Conservation (phyloP, 2,329 filamentous ascomycete genomes). For the Penicillium sp. region DNA sequence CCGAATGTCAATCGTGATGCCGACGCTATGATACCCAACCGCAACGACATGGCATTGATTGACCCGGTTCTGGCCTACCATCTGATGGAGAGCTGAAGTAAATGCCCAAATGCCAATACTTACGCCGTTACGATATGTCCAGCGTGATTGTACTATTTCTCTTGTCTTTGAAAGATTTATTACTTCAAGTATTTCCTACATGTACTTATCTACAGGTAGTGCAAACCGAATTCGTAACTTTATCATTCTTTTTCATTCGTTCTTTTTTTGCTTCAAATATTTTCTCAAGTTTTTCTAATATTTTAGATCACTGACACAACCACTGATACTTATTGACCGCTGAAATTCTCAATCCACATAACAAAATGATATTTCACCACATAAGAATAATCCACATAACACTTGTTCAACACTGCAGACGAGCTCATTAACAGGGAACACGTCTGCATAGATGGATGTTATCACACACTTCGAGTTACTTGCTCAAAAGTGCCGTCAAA, state of each 20-base stretch:
- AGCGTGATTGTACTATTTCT: not conserved
- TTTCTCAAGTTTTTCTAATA: not conserved
- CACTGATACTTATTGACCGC: too few relatives aligned
- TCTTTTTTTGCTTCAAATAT: not conserved
- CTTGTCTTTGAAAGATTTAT: not conserved
- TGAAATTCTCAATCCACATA: too few relatives aligned
- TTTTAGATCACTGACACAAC: too few relatives aligned
- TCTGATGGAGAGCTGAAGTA: constrained; percentile 24
- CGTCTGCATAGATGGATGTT: not conserved
- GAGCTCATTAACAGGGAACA: too few relatives aligned
- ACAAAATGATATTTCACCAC: too few relatives aligned
- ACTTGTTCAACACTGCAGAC: not conserved
- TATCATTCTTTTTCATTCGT: not conserved
- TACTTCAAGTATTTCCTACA: not conserved
- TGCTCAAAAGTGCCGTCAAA: not conserved
- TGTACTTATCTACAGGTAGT: not conserved
- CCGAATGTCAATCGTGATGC: constrained; percentile 9
- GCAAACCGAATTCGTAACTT: not conserved
- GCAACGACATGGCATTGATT: constrained; percentile 34
- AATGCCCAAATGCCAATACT: not conserved
- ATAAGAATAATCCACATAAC: not conserved
- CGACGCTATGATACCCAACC: constrained; percentile 30
- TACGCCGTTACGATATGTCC: not conserved
- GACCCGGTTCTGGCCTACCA: constrained; percentile 36
- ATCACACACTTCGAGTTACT: not conserved